Conservation (phyloP, 805 yeast genomes). For the Ogataea nitratoaversa region DNA sequence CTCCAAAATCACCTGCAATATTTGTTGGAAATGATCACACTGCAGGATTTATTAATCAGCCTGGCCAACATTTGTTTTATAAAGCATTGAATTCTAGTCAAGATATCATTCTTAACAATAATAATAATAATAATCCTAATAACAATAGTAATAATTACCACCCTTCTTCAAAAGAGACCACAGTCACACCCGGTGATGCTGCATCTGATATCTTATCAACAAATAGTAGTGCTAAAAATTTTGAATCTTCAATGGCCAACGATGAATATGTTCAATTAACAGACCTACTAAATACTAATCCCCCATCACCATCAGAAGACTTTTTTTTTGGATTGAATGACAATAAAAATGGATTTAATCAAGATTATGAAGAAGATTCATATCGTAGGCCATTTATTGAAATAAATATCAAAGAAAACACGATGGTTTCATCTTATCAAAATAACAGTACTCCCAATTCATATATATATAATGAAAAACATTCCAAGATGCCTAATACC, state of each 20-base stretch:
- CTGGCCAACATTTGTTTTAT: conserved; percentile 15
- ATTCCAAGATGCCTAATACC: conserved; percentile 48
- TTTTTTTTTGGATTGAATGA: conserved; percentile 12
- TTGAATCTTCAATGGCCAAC: conserved; percentile 34
- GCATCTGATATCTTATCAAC: conserved; percentile 16
- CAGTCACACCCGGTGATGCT: conserved; percentile 15
- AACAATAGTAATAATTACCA: not conserved
- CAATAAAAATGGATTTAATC: conserved; percentile 6
- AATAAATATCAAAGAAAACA: conserved; percentile 23
- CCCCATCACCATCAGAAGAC: conserved; percentile 31
- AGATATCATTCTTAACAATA: not conserved
- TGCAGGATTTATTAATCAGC: conserved; percentile 9
- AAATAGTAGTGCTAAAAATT: conserved; percentile 17
- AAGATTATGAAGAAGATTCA: conserved; percentile 21
- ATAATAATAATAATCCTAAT: not conserved
- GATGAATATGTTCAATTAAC: conserved; percentile 40
- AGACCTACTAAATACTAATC: conserved; percentile 33
- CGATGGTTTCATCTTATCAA: conserved; percentile 31
- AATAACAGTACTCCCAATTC: conserved; percentile 35
- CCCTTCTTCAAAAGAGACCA: conserved; percentile 9
- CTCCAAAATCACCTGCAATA: not conserved
- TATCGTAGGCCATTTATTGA: conserved; percentile 26
- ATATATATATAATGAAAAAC: conserved; percentile 47
- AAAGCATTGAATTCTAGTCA: not conserved
- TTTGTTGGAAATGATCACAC: conserved; percentile 9